A percentile compares a stretch with the other conserved stretches of the same genome.
Evolutionary conservation across 805 yeast species (phyloP).

Genomic region (Pichia heedii): DNA sequence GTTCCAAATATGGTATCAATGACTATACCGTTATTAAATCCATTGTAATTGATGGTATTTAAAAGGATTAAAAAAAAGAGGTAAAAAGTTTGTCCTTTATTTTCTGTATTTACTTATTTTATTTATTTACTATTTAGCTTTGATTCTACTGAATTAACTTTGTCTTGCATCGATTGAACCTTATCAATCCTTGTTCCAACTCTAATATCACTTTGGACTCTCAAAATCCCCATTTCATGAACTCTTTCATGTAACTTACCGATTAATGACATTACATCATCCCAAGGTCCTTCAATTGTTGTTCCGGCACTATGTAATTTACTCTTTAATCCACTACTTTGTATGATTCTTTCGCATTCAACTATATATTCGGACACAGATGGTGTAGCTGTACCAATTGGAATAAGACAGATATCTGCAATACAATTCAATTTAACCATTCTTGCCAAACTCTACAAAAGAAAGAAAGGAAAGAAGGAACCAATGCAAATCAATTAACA

Average conservation of each 20-base stretch:
- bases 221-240: conserved; percentile 61
- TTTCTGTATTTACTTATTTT: too few relatives aligned
- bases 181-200: conserved; percentile 81
- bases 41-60: conserved; percentile 40
- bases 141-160: conserved; percentile 53
- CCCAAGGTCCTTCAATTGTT: conserved; percentile 84
- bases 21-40: conserved; percentile 64
- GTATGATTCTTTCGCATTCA: conserved; percentile 53
- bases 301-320: conserved; percentile 89
- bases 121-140: conserved; percentile 32
- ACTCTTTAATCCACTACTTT: conserved; percentile 52
- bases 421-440: conserved; percentile 49
- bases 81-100: too few relatives aligned
- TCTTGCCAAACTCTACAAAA: not conserved
- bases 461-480: not conserved
- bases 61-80: too few relatives aligned
- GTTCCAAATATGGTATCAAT: conserved; percentile 65
- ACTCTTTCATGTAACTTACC: conserved; percentile 69
- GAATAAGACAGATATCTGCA: conserved; percentile 82
- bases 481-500: too few relatives aligned
- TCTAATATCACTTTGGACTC: conserved; percentile 81
- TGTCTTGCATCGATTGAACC: conserved; percentile 62
- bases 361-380: conserved; percentile 80
- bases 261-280: conserved; percentile 68
- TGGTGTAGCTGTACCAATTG: conserved; percentile 71